These are phyloP conservation scores for Beauveria varroae DNA, from an alignment of 2,329 filamentous ascomycete species.

Conservation along the genomic window DNA sequence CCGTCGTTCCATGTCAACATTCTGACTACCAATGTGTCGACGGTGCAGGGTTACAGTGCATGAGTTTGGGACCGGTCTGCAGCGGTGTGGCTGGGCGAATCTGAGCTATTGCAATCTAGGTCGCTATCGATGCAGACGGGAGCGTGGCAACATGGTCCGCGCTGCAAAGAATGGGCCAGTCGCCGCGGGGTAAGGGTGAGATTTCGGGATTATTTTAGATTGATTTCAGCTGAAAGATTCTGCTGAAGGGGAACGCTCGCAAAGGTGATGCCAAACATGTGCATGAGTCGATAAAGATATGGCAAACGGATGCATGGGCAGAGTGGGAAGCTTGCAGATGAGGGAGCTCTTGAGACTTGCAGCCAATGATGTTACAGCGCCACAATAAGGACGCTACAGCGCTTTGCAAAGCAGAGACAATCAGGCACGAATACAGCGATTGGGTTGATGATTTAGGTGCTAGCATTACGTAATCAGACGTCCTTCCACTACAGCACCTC, in stretches of 20 bases:
- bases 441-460: no score
- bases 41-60: not conserved
- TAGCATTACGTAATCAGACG: no score
- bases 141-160: not conserved
- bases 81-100: not conserved
- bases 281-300: not conserved
- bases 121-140: not conserved
- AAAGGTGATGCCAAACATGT: not conserved
- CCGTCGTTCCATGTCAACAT: not conserved
- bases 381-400: no score
- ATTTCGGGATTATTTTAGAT: not conserved
- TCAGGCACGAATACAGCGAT: no score
- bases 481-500: no score
- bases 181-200: not conserved
- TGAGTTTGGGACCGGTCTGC: not conserved
- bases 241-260: not conserved
- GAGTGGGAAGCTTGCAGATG: not conserved
- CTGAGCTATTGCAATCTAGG: conserved; percentile 7
- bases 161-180: not conserved
- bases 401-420: no score
- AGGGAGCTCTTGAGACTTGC: not conserved
- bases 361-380: not conserved
- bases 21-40: not conserved
- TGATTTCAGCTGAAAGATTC: not conserved
- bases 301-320: not conserved